Conservation (phyloP, 1,139 yeast genomes). For the Wickerhamomyces sp. region DNA sequence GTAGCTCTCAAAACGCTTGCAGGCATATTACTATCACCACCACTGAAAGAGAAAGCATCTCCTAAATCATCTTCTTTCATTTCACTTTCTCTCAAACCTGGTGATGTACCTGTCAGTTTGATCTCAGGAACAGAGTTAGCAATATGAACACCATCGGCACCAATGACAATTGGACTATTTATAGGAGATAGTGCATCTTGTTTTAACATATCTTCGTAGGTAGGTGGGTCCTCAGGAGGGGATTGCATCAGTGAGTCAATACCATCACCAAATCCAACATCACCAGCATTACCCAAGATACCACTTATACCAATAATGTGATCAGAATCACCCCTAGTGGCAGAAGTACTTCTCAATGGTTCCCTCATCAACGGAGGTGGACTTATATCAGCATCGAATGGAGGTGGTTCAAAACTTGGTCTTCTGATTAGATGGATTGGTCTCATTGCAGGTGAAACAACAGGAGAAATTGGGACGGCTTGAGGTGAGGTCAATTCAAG, state of each 20-base stretch:
- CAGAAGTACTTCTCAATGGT: background rate
- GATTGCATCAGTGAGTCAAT: constrained; percentile 16
- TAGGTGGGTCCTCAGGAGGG: constrained; percentile 36
- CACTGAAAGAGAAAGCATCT: constrained; percentile 28
- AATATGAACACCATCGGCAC: constrained; percentile 23
- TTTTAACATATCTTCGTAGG: constrained; percentile 27
- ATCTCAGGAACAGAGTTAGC: constrained; percentile 15
- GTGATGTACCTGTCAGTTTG: background rate
- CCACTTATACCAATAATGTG: background rate
- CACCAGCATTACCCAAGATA: background rate
- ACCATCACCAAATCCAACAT: constrained; percentile 2
- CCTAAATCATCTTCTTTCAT: constrained; percentile 28
- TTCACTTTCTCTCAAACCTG: constrained; percentile 1
- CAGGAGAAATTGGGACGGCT: constrained; percentile 50
- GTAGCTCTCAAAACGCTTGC: constrained; percentile 28
- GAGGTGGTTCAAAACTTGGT: constrained; percentile 26
- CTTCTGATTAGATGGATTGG: constrained; percentile 24
- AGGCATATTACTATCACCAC: constrained; percentile 30
- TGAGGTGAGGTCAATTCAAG: constrained; percentile 52
- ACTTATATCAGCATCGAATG: constrained; percentile 27
- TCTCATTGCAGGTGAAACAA: constrained; percentile 28
- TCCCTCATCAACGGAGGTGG: constrained; percentile 27
- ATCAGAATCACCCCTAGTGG: background rate
- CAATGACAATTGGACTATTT: constrained; percentile 17
- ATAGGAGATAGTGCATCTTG: constrained; percentile 13